Base-by-base conservation (phyloP, 768 basidiomycete species). In the Pulveroboletus sp. region DNA sequence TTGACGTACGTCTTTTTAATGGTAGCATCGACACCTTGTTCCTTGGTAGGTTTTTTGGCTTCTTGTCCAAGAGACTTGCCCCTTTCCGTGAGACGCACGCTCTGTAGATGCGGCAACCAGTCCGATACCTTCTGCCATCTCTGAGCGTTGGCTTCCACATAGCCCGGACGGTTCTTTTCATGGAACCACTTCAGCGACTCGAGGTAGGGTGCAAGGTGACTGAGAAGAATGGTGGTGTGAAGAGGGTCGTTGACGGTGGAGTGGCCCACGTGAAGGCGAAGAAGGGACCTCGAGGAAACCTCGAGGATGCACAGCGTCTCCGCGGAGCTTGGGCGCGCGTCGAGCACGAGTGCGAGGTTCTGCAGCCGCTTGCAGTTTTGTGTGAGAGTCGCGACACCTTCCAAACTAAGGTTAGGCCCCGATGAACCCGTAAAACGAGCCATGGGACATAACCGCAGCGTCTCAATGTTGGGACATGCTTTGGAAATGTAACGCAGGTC, bases 141-240 rank as follows among this genome's bases (percentile, higher is more conserved):
- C 47, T 74, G 75, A 11, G 82, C 80, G 56, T 88, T 81, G 27
- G 74, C 71, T 62, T 90, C 87, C 41, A 82, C 72, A 56, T 75
- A 84, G 5, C 85, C 84, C 0, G 79, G 75, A n/a, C 87, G 75
- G 57, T 80, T 88, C 67, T 83, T 85, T 59, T 87, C 86, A 58
- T 84, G 80, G 74, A 88, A 89, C 80, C 79, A 89, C 65, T 82
- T 85, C 43, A 90, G 65, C 23, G 68, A 72, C 61, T 89, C 85
- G 38, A 88, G 72, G 59, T 74, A 71, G 33, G 88, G 87, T n/a
- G 83, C 80, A 44, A 90, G 68, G 64, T 90, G 87, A 66, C 87
- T 90, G 52, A 90, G 75, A 49, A 86, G 75, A 57, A 90, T 81
- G 24, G 85, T 75, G 19, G 80, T 72, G 49, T 82, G 81, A 48